These are phyloP conservation scores for Diaporthe capsici DNA, from an alignment of 2,329 filamentous ascomycete genomes.

Conservation along the genomic window DNA sequence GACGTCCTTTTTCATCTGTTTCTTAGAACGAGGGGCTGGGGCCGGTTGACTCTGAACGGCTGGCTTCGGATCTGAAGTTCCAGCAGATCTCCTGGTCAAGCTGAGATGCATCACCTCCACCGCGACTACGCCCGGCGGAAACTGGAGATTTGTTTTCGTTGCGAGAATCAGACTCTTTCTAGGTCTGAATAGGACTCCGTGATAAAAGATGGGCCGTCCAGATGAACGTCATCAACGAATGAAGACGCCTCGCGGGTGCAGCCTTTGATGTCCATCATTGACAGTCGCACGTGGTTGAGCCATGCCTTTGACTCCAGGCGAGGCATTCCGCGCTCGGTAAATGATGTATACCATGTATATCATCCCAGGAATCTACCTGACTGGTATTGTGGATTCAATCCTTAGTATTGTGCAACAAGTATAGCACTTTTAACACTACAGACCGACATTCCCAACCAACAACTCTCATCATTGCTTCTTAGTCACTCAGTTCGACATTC, in stretches of 20 bases:
- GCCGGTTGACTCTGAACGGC: background rate
- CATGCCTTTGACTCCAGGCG: slow-evolving; percentile 15
- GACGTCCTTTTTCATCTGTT: too few relatives aligned
- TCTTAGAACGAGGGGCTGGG: too few relatives aligned
- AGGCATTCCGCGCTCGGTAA: background rate
- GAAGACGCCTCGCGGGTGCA: background rate
- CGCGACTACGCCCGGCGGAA: background rate
- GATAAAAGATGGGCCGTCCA: background rate
- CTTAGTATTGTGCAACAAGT: slow-evolving; percentile 36
- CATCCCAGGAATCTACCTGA: background rate
- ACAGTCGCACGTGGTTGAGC: background rate
- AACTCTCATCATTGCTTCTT: background rate
- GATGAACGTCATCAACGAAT: background rate
- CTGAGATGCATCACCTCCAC: background rate
- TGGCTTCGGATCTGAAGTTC: background rate
- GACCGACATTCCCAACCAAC: background rate
- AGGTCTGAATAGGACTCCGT: background rate
- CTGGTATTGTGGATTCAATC: slow-evolving; percentile 5
- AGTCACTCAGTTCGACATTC: background rate
- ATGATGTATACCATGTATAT: slow-evolving; percentile 1
- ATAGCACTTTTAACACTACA: background rate
- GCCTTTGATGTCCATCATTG: slow-evolving; percentile 7
- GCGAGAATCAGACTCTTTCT: background rate
- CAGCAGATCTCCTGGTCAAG: background rate
- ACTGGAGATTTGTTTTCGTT: background rate